Conservation (phyloP, 805 yeast species). For the Zygoascus bituminiphila region DNA sequence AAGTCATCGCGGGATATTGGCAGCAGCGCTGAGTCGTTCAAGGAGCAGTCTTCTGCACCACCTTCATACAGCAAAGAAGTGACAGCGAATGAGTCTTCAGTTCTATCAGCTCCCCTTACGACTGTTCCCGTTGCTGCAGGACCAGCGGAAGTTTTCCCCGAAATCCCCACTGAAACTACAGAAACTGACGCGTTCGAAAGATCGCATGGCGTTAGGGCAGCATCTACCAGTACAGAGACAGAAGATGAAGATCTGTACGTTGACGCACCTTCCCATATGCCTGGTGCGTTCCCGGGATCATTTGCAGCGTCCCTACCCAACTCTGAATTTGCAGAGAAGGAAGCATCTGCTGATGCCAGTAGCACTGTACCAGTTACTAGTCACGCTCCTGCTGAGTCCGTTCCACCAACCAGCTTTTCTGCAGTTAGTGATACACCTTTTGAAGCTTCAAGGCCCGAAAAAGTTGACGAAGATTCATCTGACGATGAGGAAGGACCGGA, state of each 20-base stretch:
- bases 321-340: too few relatives aligned
- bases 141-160: background rate
- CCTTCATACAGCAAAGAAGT: background rate
- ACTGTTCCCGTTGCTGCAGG: background rate
- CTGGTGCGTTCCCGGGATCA: constrained; percentile 13
- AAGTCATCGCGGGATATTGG: constrained; percentile 1
- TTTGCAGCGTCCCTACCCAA: constrained; percentile 2
- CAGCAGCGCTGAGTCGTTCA: background rate
- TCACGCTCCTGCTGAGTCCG: background rate
- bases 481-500: constrained; percentile 27
- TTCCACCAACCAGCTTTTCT: background rate
- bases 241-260: background rate
- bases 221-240: background rate
- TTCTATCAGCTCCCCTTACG: background rate
- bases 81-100: background rate
- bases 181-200: background rate
- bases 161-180: background rate
- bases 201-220: background rate
- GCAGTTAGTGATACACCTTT: constrained; percentile 10
- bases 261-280: constrained; percentile 4
- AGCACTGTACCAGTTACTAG: background rate
- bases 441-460: background rate
- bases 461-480: constrained; percentile 19
- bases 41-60: background rate
- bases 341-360: background rate